phyloP scores from a whole-genome alignment of 768 basidiomycete species.

The Tricholoma matsutake region DNA sequence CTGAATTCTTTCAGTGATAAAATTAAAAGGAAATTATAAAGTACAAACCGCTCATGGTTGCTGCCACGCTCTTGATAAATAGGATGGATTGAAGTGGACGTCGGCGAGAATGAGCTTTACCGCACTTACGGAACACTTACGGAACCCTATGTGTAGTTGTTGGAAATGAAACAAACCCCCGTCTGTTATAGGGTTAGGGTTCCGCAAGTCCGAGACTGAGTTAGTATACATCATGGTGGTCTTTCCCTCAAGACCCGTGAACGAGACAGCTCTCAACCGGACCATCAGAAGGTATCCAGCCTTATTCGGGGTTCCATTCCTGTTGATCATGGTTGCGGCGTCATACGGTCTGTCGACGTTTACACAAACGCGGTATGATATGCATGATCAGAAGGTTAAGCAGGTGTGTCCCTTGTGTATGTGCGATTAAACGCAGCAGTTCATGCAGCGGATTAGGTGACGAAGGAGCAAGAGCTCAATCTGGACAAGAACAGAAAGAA shows the following conservation, averaged over 20 bases:
- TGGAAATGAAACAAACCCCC: not conserved
- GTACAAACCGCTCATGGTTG: conserved; percentile 8
- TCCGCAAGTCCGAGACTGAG: too few relatives aligned
- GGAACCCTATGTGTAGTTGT: too few relatives aligned
- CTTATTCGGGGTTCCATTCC: conserved; percentile 84
- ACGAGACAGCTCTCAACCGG: conserved; percentile 36
- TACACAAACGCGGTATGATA: conserved; percentile 89
- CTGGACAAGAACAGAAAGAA: conserved; percentile 69
- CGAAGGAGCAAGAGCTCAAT: conserved; percentile 75
- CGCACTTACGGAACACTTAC: not conserved
- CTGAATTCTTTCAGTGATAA: conserved; percentile 16
- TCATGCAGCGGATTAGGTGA: conserved; percentile 40
- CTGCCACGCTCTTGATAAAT: not conserved
- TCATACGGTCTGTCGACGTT: conserved; percentile 81
- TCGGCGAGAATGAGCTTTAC: not conserved
- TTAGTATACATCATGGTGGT: conserved; percentile 44
- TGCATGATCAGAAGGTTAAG: conserved; percentile 77
- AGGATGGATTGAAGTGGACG: not conserved
- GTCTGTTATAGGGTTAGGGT: not conserved
- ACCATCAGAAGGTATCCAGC: conserved; percentile 58
- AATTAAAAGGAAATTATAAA: not conserved
- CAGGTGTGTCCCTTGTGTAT: conserved; percentile 39
- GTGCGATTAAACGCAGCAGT: not conserved
- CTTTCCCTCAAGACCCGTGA: conserved; percentile 49
- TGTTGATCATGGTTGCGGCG: conserved; percentile 80